These are phyloP conservation scores for Picea glauca DNA, from an alignment of 75 land plant species.

Conservation along the genomic window DNA sequence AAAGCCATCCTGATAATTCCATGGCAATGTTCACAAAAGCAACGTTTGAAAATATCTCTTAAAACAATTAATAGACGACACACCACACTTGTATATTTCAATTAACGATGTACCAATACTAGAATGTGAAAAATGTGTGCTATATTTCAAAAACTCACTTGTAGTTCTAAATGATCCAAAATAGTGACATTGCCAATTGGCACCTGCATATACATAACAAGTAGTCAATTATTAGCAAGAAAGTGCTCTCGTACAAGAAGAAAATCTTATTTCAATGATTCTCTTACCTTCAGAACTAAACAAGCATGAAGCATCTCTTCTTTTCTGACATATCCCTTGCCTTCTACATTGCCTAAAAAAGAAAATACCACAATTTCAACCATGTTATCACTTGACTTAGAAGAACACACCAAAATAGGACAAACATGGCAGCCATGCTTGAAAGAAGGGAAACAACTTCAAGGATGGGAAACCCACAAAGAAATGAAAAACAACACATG, in stretches of 20 bases:
- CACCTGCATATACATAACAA: constrained; percentile 15
- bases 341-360: constrained; percentile 42
- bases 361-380: neutral
- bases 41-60: too few species aligned
- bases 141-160: constrained; percentile 12
- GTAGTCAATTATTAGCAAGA: neutral
- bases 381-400: neutral
- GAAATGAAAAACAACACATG: neutral
- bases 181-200: constrained; percentile 34
- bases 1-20: constrained; percentile 2
- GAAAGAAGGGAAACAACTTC: neutral
- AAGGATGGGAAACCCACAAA: neutral
- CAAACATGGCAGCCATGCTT: neutral
- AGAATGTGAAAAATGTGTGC: neutral
- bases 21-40: too few species aligned
- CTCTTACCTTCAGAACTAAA: constrained; percentile 29
- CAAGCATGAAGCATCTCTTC: constrained; percentile 38
- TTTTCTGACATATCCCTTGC: constrained; percentile 28
- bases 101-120: too few species aligned
- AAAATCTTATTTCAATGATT: neutral
- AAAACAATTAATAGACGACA: too few species aligned
- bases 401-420: neutral
- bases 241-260: neutral
- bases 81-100: too few species aligned
- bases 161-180: constrained; percentile 36